Evolutionary conservation across 108 stramenopile species (phyloP), one percentile per base, ranked within the genome.

Genomic region (Fistulifera solaris): DNA sequence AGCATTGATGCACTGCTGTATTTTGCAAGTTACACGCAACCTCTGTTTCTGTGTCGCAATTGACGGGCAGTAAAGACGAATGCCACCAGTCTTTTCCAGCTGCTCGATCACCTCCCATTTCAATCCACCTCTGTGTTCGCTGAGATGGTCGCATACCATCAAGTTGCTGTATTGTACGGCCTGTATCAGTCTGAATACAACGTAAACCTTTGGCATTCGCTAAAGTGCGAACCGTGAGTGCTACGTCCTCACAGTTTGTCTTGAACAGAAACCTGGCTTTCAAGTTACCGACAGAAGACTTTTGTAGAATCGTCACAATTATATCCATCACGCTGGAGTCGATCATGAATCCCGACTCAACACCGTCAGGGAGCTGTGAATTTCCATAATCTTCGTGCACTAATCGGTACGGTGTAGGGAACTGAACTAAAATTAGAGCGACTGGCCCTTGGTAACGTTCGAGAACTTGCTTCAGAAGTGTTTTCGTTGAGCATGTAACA

Each of bases 161-260:
- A 21, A 16, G 19, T 6, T 68, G 71, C 40, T 72, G 47, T 19
- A 14, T 10, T 21, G 22, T 23, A 7, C 25, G 25, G 3, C 24
- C 24, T 26, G 2, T 3, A 6, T 22, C n/a, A 10, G 54, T 54
- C 23, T 54, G 38, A 42, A 24, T 24, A 43, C 17, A 18, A 18
- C 56, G 12, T 31, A 86, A 66, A 1, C 85, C 85, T 40, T 48
- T 35, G 15, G 46, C 55, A 27, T 28, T 44, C 19, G 81, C 82
- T 19, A 68, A 52, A 31, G 83, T 49, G 35, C 63, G 62, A 65
- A 89, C 83, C 27, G 56, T 42, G 5, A 89, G 71, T 27, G 83
- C 83, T 1, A 89, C 83, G 68, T 89, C 87, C 59, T 89, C 87
- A 43, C 77, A 78, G 51, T 89, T 89, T 44, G 72, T 71, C 65